phyloP scores from a whole-genome alignment of 2,329 filamentous ascomycete species.

The Microcera coccophila region DNA sequence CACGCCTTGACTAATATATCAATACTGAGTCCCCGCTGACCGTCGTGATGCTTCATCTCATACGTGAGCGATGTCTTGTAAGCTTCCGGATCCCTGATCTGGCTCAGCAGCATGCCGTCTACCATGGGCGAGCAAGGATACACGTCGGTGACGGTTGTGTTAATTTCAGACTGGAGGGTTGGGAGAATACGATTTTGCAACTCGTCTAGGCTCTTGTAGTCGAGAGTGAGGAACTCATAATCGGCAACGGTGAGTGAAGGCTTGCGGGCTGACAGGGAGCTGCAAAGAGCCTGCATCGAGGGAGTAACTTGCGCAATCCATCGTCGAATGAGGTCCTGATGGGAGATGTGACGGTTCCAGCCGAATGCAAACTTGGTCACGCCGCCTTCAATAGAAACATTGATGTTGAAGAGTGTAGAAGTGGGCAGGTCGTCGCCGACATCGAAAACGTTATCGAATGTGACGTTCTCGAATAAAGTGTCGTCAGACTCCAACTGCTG shows the following conservation, averaged over 20 bases:
- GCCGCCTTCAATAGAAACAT: neutral
- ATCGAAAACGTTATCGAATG: no score
- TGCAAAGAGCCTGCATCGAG: no score
- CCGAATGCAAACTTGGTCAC: neutral
- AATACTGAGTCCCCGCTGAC: neutral
- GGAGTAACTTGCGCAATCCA: no score
- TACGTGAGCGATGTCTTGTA: neutral
- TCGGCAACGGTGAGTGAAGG: no score
- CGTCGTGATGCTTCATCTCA: neutral
- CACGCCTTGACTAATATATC: slow-evolving; percentile 15
- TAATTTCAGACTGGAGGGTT: no score
- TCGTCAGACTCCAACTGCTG: neutral
- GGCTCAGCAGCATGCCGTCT: slow-evolving; percentile 32
- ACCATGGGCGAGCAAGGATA: slow-evolving; percentile 33
- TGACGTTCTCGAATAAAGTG: neutral
- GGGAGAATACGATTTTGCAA: no score
- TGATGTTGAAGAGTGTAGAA: no score
- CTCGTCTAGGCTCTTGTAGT: no score
- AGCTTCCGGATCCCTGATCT: no score
- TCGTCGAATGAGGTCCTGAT: neutral
- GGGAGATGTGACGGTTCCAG: neutral
- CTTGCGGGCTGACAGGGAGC: no score
- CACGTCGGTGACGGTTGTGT: slow-evolving; percentile 11
- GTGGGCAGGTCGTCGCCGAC: neutral
- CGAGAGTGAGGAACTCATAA: no score